phyloP scores from a whole-genome alignment of 495 filamentous ascomycete genomes.

The Penicillium diatomitis region DNA sequence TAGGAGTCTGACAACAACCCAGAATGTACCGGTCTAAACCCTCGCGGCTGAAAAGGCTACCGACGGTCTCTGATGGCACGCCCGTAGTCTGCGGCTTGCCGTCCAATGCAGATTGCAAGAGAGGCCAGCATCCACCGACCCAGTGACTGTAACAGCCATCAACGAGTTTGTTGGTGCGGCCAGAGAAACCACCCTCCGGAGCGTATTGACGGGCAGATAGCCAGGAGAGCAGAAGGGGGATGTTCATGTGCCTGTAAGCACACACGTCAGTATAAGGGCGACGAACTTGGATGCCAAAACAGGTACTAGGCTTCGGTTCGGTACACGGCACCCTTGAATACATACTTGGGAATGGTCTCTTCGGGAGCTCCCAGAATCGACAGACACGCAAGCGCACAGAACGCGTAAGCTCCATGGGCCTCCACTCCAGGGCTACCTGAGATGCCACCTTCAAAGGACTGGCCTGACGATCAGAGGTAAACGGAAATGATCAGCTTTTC shows the following conservation, averaged over 20 bases:
- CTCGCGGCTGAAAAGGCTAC: constrained; percentile 68
- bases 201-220: constrained; percentile 80
- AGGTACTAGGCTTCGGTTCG: too few species aligned
- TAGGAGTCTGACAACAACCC: constrained; percentile 68
- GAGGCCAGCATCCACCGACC: constrained; percentile 89
- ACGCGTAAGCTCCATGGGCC: constrained; percentile 94
- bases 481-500: too few species aligned
- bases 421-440: constrained; percentile 71
- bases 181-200: constrained; percentile 85
- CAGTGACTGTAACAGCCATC: constrained; percentile 98
- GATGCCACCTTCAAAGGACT: constrained; percentile 91
- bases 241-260: constrained; percentile 57
- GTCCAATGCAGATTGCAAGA: constrained; percentile 71
- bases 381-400: constrained; percentile 83
- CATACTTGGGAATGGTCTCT: constrained; percentile 56
- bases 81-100: constrained; percentile 28
- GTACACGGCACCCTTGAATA: too few species aligned
- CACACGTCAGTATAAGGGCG: constrained; percentile 10
- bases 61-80: constrained; percentile 15
- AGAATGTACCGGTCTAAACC: constrained; percentile 83
- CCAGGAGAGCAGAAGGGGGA: constrained; percentile 73
- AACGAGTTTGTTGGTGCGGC: constrained; percentile 95
- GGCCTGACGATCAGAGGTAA: constrained; percentile 47
- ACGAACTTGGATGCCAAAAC: too few species aligned
- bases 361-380: constrained; percentile 72